Evolutionary conservation across 1,139 yeast species (phyloP).

Genomic region (Suhomyces guaymorum): DNA sequence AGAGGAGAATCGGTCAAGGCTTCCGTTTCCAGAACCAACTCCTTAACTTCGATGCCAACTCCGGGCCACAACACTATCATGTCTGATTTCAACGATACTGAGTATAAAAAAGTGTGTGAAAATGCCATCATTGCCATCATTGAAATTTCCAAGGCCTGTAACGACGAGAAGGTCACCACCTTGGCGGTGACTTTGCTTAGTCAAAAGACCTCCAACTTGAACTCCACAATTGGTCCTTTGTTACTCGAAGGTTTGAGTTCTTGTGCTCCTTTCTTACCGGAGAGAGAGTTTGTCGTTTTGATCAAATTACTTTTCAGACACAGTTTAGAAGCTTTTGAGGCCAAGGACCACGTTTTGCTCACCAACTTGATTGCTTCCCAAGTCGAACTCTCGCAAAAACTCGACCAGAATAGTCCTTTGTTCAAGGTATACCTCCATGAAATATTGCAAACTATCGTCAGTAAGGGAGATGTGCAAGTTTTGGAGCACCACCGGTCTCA

Average conservation of each 20-base stretch:
- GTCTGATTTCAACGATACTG: constrained; percentile 30
- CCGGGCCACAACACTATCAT: constrained; percentile 8
- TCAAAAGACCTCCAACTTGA: constrained; percentile 56
- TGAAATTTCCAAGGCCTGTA: constrained; percentile 66
- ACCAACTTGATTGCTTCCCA: constrained; percentile 49
- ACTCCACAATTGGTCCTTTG: constrained; percentile 35
- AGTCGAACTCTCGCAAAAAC: constrained; percentile 50
- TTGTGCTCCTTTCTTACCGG: constrained; percentile 60
- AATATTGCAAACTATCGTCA: constrained; percentile 63
- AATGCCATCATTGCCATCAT: constrained; percentile 75
- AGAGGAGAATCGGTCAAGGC: constrained; percentile 13
- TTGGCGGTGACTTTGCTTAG: constrained; percentile 79
- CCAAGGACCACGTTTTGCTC: constrained; percentile 34
- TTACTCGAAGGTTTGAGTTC: constrained; percentile 58
- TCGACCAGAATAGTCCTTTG: constrained; percentile 45
- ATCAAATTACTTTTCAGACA: constrained; percentile 49
- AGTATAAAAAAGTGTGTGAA: constrained; percentile 42
- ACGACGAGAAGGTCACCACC: constrained; percentile 75
- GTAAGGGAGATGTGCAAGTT: constrained; percentile 81
- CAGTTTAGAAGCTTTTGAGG: constrained; percentile 36
- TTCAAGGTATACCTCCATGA: constrained; percentile 64
- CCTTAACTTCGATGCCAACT: constrained; percentile 19
- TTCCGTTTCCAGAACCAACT: constrained; percentile 21
- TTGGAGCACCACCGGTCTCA: constrained; percentile 83
- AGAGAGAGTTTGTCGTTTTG: constrained; percentile 57